Evolutionary conservation across 73 alveolate genomes (phyloP), one percentile per base, ranked within the genome.

Genomic region (Loxodes magnus): DNA sequence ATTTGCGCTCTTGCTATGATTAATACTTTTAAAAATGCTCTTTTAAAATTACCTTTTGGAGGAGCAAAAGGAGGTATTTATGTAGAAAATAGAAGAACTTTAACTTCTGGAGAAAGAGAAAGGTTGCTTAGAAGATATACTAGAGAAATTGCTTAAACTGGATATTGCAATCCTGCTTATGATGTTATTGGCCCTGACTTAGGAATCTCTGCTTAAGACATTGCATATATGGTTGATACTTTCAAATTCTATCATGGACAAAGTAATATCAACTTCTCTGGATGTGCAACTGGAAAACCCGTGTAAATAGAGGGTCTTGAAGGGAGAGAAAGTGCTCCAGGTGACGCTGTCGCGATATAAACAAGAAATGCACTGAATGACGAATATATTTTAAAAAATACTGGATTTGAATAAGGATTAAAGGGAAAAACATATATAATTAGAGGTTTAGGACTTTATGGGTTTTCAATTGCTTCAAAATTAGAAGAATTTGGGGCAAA

Each of bases 21-120:
- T 12, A 73, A 50, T 70, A 73, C 87, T 3, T 65, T 43, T 34
- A 73, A 73, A 54, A 57, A 66, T 3, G 65, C 76, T 17, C 31
- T 31, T 44, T 69, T 66, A 20, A 80, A 56, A 29, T 26, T 66
- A 9, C 87, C 87, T 16, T 73, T 66, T 33, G 87, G 87, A 24
- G 87, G 87, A 23, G 87, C 87, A 14, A 56, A 65, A 43, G 87
- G 87, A 48, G 87, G 87, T 21, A 41, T 73, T 34, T 64, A 59
- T 27, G 54, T 73, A 4, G 64, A 73, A 41, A 74, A 75, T 3
- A 17, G 56, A 5, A 64, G 67, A 33, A 43, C 56, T 42, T 66
- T 64, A 41, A 64, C 80, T 15, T 10, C 17, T 44, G 37, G 55
- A 10, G 87, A 73, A 43, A 55, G 64, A 3, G 87, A 73, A 51